Percentiles rank a stretch among this genome's conserved stretches.
Evolutionary conservation across 2,329 filamentous ascomycete species (phyloP).

Genomic region (Aspergillus calidoustus): DNA sequence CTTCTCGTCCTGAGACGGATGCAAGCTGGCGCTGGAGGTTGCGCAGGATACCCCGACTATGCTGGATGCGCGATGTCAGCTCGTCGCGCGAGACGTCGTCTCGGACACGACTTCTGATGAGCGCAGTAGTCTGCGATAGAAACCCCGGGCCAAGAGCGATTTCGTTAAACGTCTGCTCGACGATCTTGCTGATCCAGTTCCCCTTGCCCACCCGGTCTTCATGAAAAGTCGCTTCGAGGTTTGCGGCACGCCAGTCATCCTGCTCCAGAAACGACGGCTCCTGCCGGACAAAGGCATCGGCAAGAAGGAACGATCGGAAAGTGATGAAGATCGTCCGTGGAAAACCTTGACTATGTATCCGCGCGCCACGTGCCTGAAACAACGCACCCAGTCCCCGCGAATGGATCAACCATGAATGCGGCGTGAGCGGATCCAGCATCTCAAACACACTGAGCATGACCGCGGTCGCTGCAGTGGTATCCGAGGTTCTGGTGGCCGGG

Average conservation of each 20-base stretch:
- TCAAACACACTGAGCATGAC: constrained; percentile 27
- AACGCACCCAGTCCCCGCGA: constrained; percentile 24
- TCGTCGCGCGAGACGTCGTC: constrained; percentile 4
- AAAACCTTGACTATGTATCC: constrained; percentile 22
- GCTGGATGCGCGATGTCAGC: constrained; percentile 18
- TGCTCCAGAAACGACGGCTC: constrained; percentile 28
- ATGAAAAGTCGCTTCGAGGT: constrained; percentile 9
- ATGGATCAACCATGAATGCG: constrained; percentile 28
- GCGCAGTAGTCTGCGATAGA: constrained; percentile 18
- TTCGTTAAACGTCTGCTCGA: constrained; percentile 27
- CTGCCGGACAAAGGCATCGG: constrained; percentile 22
- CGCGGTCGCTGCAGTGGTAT: constrained; percentile 25
- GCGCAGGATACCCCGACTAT: constrained; percentile 16
- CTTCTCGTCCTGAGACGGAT: constrained; percentile 8
- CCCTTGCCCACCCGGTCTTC: constrained; percentile 21
- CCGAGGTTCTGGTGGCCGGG: constrained; percentile 17
- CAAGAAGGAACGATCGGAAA: constrained; percentile 27
- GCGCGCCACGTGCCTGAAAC: constrained; percentile 23
- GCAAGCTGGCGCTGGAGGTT: constrained; percentile 18
- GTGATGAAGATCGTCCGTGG: constrained; percentile 26
- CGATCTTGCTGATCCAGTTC: constrained; percentile 21
- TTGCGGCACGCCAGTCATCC: constrained; percentile 23
- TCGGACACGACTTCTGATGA: constrained; percentile 9
- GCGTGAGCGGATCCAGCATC: constrained; percentile 21
- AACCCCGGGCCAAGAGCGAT: constrained; percentile 26